These are phyloP conservation scores for Xanthoconium separans DNA, from an alignment of 1,284 basidiomycete genomes.

Conservation along the genomic window DNA sequence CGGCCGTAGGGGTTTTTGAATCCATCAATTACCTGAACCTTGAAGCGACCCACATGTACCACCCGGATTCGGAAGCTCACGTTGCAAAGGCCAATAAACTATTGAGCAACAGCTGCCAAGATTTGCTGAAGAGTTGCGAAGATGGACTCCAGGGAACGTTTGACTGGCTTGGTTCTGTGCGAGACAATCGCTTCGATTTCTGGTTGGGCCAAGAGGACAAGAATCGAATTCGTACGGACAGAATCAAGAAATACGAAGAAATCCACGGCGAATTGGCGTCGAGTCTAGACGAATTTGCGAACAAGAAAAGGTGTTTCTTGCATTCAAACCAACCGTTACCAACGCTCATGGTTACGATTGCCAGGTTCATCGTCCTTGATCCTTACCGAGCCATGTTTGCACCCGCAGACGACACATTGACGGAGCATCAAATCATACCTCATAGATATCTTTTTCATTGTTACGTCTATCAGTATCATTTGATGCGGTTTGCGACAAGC, in stretches of 20 bases:
- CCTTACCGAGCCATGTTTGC: conserved; percentile 70
- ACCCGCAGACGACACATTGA: conserved; percentile 36
- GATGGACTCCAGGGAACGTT: conserved; percentile 47
- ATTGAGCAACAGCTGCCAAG: conserved; percentile 56
- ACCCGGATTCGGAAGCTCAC: conserved; percentile 51
- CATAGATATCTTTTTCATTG: conserved; percentile 68
- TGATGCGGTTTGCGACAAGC: conserved; percentile 53
- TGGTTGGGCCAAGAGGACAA: conserved; percentile 32
- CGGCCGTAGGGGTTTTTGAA: conserved; percentile 81
- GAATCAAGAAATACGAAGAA: conserved; percentile 39
- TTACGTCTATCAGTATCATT: conserved; percentile 74
- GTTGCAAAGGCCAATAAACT: conserved; percentile 52
- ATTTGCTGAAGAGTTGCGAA: conserved; percentile 51
- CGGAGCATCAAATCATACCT: conserved; percentile 43
- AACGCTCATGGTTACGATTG: conserved; percentile 2
- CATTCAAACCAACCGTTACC: not conserved
- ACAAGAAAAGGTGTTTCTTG: conserved; percentile 46
- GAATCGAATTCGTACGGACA: conserved; percentile 34
- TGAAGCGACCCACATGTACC: conserved; percentile 57
- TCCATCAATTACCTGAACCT: conserved; percentile 76
- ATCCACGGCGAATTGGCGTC: conserved; percentile 41
- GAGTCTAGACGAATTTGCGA: conserved; percentile 48
- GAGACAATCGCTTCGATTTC: conserved; percentile 41
- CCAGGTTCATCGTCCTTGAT: conserved; percentile 63
- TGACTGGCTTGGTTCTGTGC: conserved; percentile 51